phyloP scores from a whole-genome alignment of 2,329 filamentous ascomycete species.

The Phaeosphaeria sp. region DNA sequence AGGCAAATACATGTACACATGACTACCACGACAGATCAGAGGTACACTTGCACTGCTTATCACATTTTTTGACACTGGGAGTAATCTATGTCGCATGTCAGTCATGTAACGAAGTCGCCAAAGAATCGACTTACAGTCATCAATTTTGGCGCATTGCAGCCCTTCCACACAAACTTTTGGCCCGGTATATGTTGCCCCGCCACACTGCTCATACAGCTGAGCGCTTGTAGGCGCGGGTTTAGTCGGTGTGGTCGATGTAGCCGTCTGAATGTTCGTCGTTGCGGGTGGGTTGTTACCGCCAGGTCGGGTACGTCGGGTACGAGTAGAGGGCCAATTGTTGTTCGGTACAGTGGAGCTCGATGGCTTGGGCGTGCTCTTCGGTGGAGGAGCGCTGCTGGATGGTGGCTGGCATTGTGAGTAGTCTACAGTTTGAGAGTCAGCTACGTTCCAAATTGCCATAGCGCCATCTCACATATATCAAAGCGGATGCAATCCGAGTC shows the following conservation, averaged over 20 bases:
- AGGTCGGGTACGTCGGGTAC: slow-evolving; percentile 6
- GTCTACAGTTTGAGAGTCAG: too few species aligned
- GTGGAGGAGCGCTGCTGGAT: background rate
- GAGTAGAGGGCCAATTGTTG: slow-evolving; percentile 5
- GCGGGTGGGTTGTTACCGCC: background rate
- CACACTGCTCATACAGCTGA: slow-evolving; percentile 22
- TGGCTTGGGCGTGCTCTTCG: background rate
- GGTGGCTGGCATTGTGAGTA: slow-evolving; percentile 18
- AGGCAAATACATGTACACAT: too few species aligned
- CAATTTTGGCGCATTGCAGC: slow-evolving; percentile 13
- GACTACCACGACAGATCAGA: too few species aligned
- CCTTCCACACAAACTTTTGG: slow-evolving; percentile 14
- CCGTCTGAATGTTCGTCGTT: background rate
- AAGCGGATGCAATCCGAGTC: slow-evolving; percentile 15
- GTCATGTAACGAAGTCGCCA: too few species aligned
- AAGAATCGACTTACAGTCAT: slow-evolving; percentile 26
- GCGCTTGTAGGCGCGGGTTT: slow-evolving; percentile 10
- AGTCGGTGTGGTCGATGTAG: slow-evolving; percentile 5
- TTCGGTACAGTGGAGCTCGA: background rate
- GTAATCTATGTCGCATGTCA: too few species aligned
- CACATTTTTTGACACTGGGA: background rate
- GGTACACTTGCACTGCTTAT: too few species aligned
- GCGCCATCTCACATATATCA: slow-evolving; percentile 12
- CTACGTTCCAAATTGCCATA: background rate
- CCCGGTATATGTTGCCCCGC: slow-evolving; percentile 13